Base-by-base conservation (phyloP, 2,329 filamentous ascomycete genomes). In the Neofusicoccum cordaticola region DNA sequence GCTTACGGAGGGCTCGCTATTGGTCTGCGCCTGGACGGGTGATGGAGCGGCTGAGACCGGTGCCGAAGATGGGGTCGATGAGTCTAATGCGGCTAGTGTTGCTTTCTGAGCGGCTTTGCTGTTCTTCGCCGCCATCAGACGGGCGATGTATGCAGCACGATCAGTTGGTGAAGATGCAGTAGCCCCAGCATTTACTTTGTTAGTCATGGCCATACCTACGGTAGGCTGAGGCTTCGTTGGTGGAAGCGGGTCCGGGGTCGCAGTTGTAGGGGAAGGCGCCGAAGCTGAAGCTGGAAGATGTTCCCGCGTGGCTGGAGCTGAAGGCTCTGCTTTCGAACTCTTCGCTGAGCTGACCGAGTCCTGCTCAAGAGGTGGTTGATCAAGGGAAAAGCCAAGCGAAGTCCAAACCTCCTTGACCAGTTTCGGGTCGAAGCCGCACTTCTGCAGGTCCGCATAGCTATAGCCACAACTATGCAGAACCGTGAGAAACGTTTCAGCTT, bases 141-240 rank as follows among this genome's bases (percentile, higher is more conserved):
- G 86, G 3, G 90, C 90, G 66, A 94, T 91, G 47, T 91, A 86
- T 68, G 92, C 90, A 69, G 91, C 91, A 22, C 91, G 84, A 71
- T 90, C 87, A 68, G 90, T 82, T 7, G 84, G 71, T 13, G 62
- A 53, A 34, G 52, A 57, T 12, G 34, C 35, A 22, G 44, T 15
- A 27, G 41, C n/a, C 15, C 41, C 31, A 2, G 19, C 42, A 44
- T 3, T 58, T 19, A 13, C 15, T n/a, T 48, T 53, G 45, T 57
- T 64, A 57, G 44, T 51, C 8, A n/a, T 52, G 13, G 62, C 11
- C 4, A 34, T 58, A 64, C 51, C 52, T 58, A 58, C 44, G 11
- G 52, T 34, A 58, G 62, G 34, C 35, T 64, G 44, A 34, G 45
- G 62, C 15, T 57, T 64, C n/a, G 62, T 6, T 35, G 12, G 13